A percentile compares a stretch with the other conserved stretches of the same genome.
Evolutionary conservation across 495 filamentous ascomycete genomes (phyloP).

Genomic region (Penicillium flavigenum): DNA sequence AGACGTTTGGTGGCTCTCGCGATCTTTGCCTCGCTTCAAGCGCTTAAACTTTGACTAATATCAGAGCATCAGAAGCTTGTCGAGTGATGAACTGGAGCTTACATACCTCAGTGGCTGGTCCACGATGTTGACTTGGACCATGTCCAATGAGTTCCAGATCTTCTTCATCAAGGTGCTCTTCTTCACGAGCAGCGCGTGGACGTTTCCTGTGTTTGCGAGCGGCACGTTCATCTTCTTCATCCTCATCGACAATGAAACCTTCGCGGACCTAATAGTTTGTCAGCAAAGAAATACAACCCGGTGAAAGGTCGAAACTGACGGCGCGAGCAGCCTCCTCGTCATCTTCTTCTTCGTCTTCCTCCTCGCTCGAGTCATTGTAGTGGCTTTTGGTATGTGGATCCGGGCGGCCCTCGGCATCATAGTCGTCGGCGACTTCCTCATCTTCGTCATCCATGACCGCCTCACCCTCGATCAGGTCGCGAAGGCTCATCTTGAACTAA

Average conservation of each 20-base stretch:
- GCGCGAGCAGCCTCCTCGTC: constrained; percentile 71
- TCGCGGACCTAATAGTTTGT: constrained; percentile 64
- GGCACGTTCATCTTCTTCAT: constrained; percentile 72
- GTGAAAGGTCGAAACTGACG: constrained; percentile 33
- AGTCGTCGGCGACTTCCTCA: constrained; percentile 80
- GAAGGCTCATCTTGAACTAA: constrained; percentile 63
- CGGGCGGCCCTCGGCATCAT: constrained; percentile 59
- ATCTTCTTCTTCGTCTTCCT: constrained; percentile 96
- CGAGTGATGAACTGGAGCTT: neutral
- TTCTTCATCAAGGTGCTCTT: constrained; percentile 89
- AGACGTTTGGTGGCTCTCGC: constrained; percentile 54
- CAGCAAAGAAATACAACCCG: neutral
- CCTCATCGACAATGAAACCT: constrained; percentile 95
- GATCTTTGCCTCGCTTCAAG: constrained; percentile 85
- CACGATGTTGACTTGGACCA: constrained; percentile 65
- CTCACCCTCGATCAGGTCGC: constrained; percentile 77
- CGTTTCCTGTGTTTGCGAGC: constrained; percentile 58
- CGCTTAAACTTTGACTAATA: constrained; percentile 86
- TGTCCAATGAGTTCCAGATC: constrained; percentile 91
- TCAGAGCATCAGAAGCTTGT: constrained; percentile 1
- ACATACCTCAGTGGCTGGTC: constrained; percentile 61
- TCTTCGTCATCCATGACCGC: constrained; percentile 85
- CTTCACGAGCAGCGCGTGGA: constrained; percentile 58
- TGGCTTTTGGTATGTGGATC: constrained; percentile 45
- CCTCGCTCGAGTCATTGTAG: constrained; percentile 83